phyloP scores from a whole-genome alignment of 768 basidiomycete genomes.

The Lentinula guzmanii region DNA sequence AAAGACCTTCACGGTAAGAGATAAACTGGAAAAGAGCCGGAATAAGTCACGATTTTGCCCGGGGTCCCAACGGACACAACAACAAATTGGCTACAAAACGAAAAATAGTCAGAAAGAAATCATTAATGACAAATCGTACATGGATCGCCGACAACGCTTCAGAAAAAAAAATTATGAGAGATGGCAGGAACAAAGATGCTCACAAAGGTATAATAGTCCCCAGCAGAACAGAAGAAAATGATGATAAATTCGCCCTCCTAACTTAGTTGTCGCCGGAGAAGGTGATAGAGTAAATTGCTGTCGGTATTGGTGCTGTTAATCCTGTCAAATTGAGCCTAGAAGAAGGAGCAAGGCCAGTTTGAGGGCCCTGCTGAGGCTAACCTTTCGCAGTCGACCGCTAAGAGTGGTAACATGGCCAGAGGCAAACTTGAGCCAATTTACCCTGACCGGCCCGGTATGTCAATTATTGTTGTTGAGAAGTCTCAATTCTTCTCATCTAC shows the following conservation, averaged over 20 bases:
- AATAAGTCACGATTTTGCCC: not conserved
- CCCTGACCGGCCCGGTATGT: not conserved
- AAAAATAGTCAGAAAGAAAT: not conserved
- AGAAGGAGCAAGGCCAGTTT: not conserved
- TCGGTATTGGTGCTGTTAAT: not conserved
- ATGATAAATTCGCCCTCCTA: not conserved
- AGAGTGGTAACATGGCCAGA: not conserved
- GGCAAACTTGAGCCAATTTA: not conserved
- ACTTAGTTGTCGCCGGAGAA: not conserved
- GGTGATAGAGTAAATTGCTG: not conserved
- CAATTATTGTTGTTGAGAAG: not conserved
- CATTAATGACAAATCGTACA: not conserved
- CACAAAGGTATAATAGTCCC: not conserved
- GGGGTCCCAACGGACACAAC: not conserved
- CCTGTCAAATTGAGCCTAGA: not conserved
- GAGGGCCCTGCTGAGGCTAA: not conserved
- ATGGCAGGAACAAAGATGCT: not conserved
- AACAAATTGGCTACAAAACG: not conserved
- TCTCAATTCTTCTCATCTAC: not conserved
- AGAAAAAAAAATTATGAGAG: not conserved
- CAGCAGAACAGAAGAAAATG: not conserved
- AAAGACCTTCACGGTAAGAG: not conserved
- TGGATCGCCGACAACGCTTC: not conserved
- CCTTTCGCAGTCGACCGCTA: not conserved
- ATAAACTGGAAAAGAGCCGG: not conserved